These are phyloP conservation scores for Grosmannia clavigera DNA, from an alignment of 2,329 filamentous ascomycete species.

Conservation along the genomic window DNA sequence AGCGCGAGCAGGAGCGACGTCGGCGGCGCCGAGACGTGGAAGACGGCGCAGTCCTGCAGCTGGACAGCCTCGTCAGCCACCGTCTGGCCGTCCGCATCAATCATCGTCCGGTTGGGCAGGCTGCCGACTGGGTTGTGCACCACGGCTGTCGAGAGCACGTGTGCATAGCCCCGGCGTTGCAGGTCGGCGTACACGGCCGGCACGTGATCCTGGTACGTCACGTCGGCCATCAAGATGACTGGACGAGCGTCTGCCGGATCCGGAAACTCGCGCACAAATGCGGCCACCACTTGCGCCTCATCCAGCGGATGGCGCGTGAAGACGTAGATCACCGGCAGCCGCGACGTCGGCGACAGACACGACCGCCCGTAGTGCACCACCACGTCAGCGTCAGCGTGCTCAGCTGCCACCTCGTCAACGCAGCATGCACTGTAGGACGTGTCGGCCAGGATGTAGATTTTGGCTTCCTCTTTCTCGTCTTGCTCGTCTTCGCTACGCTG, in stretches of 20 bases:
- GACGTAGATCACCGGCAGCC: constrained; percentile 79
- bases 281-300: constrained; percentile 38
- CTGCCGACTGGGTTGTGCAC: constrained; percentile 65
- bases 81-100: constrained; percentile 12
- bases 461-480: constrained; percentile 15
- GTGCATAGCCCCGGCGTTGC: constrained; percentile 50
- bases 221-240: constrained; percentile 75
- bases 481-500: constrained; percentile 5
- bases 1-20: constrained; percentile 77
- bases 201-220: constrained; percentile 74
- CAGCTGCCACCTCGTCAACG: constrained; percentile 90
- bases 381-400: constrained; percentile 81
- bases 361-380: constrained; percentile 91
- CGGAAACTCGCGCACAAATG: constrained; percentile 58
- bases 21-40: constrained; percentile 70
- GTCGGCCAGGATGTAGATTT: constrained; percentile 77
- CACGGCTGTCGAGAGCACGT: constrained; percentile 58
- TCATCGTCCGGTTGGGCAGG: constrained; percentile 71
- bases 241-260: constrained; percentile 38
- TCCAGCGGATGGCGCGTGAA: constrained; percentile 68
- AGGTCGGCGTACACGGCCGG: constrained; percentile 42
- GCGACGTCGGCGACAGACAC: constrained; percentile 79
- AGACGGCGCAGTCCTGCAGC: constrained; percentile 59
- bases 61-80: constrained; percentile 24
- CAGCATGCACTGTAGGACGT: constrained; percentile 97